Evolutionary conservation across 371 early-diverging fungal genomes (phyloP).

Genomic region (Mortierella sp.): DNA sequence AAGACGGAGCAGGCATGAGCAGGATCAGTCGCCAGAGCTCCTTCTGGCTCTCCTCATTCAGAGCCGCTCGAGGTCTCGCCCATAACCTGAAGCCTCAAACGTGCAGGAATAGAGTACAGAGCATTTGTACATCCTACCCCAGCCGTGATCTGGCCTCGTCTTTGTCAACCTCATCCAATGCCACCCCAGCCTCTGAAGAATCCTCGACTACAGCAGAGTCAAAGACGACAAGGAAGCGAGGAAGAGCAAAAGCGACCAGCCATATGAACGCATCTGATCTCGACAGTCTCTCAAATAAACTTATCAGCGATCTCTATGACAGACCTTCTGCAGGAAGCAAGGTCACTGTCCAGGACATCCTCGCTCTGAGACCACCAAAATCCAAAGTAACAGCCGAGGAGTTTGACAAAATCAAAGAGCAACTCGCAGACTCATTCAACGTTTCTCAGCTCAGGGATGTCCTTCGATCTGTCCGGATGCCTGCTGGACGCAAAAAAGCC

Average conservation of each 20-base stretch:
- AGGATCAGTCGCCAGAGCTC: conserved; percentile 33
- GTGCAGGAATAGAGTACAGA: conserved; percentile 11
- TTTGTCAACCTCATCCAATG: background rate
- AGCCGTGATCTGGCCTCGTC: background rate
- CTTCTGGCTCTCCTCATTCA: conserved; percentile 17
- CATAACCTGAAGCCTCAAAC: background rate
- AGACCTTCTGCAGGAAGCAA: conserved; percentile 15
- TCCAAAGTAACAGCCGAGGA: conserved; percentile 26
- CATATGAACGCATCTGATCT: conserved; percentile 11
- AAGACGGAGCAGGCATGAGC: conserved; percentile 20
- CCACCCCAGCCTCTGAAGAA: background rate
- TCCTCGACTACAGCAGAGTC: background rate
- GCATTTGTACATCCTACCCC: background rate
- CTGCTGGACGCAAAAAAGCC: conserved; percentile 32
- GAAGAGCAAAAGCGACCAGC: background rate
- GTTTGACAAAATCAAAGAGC: conserved; percentile 40
- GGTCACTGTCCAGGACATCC: conserved; percentile 36
- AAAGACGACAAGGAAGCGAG: background rate
- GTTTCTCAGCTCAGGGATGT: conserved; percentile 34
- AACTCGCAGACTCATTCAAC: conserved; percentile 35
- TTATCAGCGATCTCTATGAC: conserved; percentile 29
- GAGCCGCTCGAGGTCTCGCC: conserved; percentile 6
- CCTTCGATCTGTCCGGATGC: conserved; percentile 20
- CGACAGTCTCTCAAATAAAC: conserved; percentile 28
- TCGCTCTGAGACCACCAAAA: conserved; percentile 34